Evolutionary conservation across 2,329 filamentous ascomycete species (phyloP), one percentile per base, ranked within the genome.

Genomic region (Hysterium pulicare): DNA sequence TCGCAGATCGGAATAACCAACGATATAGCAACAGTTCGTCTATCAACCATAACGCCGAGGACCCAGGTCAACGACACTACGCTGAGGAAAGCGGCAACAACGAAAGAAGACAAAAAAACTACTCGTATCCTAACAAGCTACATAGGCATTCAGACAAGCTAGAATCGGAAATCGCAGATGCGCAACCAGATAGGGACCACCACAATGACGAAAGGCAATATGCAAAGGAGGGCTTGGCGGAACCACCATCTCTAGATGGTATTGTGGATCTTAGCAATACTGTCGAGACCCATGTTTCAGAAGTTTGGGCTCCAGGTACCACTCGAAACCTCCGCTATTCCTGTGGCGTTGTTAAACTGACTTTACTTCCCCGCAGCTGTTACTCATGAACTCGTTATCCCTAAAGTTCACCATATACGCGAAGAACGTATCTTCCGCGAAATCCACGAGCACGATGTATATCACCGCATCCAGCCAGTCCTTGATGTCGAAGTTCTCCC

Each of bases 401-500:
- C 69, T 3, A 55, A 68, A 11, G 54, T 66, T 9, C 74, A 75
- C 45, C 64, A 77, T 37, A 64, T 78, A 33, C 54, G 68, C 13
- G 63, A 76, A 48, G 69, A 77, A 50, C 50, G 54, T 17, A 72
- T 78, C 38, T 72, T 70, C 5, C 72, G 75, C 28, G 76, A 79
- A 45, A 76, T 77, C 24, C 77, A 80, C 59, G 72, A 71, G 24
- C 69, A 79, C 54, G 71, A 78, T 47, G 58, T 75, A 26, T 73
- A 71, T 49, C 75, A 79, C 45, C 71, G 72, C 20, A 64, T 76
- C 20, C 70, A 75, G n/a, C 77, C 77, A 3, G 67, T 80, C 17
- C 66, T 73, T 21, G 73, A 79, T 40, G 70, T 74, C 10, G 71
- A 79, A 52, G 67, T 79, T 8, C 64, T 79, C 1, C 75, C 77